Evolutionary conservation across 192 early-diverging fungal genomes (phyloP).

Genomic region (Entomortierella parvispora): DNA sequence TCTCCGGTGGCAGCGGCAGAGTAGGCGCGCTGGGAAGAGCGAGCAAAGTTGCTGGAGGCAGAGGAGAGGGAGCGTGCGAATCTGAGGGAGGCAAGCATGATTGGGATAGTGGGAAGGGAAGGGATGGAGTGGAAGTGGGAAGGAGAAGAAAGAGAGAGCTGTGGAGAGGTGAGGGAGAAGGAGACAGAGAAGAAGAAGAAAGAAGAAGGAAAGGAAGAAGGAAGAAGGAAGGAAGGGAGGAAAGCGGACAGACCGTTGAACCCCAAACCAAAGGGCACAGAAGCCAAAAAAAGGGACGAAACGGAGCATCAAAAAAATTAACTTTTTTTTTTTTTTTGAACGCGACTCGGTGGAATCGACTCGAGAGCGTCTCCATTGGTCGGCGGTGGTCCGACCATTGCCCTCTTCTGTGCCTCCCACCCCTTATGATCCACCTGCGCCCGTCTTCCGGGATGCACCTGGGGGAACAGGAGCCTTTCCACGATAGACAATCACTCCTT

Average conservation of each 20-base stretch:
- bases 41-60: slow-evolving; percentile 12
- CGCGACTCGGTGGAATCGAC: slow-evolving; percentile 57
- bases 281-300: slow-evolving; percentile 10
- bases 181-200: background rate
- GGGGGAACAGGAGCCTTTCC: too few relatives aligned
- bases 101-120: background rate
- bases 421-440: too few relatives aligned
- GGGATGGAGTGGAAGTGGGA: background rate
- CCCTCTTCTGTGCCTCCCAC: too few relatives aligned
- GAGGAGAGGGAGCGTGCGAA: slow-evolving; percentile 27
- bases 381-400: too few relatives aligned
- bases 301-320: slow-evolving; percentile 25
- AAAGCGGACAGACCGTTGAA: background rate
- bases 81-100: slow-evolving; percentile 29
- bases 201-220: slow-evolving; percentile 6
- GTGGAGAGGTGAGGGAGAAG: background rate
- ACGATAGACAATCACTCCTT: too few relatives aligned
- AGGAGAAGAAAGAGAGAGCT: slow-evolving; percentile 7
- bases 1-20: slow-evolving; percentile 41
- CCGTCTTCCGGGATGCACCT: too few relatives aligned
- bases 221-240: slow-evolving; percentile 3
- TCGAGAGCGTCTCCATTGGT: too few relatives aligned
- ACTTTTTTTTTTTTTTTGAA: slow-evolving; percentile 50
- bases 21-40: slow-evolving; percentile 47
- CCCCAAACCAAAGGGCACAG: background rate